Base-by-base conservation (phyloP, 1,284 basidiomycete genomes). In the Ceratobasidium sp. region DNA sequence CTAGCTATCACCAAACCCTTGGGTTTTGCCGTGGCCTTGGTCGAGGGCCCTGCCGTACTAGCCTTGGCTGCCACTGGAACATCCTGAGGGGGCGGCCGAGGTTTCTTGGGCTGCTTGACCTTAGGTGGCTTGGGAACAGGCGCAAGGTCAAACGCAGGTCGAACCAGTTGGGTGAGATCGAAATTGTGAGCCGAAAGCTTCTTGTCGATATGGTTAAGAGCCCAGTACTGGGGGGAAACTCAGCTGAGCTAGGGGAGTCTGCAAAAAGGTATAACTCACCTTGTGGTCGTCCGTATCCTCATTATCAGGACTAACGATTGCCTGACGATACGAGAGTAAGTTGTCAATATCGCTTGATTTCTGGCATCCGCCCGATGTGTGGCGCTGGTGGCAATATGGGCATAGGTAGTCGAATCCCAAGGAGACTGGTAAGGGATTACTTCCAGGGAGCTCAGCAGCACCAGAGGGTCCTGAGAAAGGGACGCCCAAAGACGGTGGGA, bases 171-270 rank as follows among this genome's bases (percentile, higher is more conserved):
- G 7, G 50, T 20, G 22, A 67, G 15, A 22, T 54, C 52, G 13
- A 67, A 53, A 35, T 22, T 29, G 27, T 15, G 13, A 13, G 25
- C 50, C 29, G 17, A n/a, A 3, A 67, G 64, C 20, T 67, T 67
- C 52, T 47, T 67, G 25, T 53, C 50, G 25, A 67, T 67, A 42
- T 67, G 64, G 3, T 45, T 32, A 22, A 67, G 52, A 17, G 52
- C 64, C 50, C 40, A 67, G 52, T 42, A 54, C 64, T 67, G 29
- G 22, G 12, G 29, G 5, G 2, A 50, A 5, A 55, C 35, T 13
- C 42, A 15, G 20, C 22, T 42, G 12, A 17, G 13, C 17, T 43
- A 17, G 1, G 15, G 13, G 7, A 34, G 25, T n/a, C 13, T 35
- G 32, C 31, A 38, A 4, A 22, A 42, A n/a, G 20, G 13, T 5